Base-by-base conservation (phyloP, 805 yeast genomes). In the Maudiozyma saulgeensis region DNA sequence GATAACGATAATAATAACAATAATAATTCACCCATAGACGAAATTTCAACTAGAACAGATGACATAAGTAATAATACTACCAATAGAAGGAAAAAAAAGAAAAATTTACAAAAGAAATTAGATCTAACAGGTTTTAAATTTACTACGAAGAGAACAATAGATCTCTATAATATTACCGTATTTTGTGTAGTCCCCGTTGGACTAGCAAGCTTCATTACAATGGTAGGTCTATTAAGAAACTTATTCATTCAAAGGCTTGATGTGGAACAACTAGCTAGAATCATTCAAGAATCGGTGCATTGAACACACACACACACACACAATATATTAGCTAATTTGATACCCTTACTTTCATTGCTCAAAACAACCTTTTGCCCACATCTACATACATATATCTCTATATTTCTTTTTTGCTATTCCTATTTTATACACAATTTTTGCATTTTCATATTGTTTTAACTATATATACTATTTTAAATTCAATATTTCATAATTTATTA, bases 181-280 rank as follows among this genome's bases (percentile, higher is more conserved):
- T 91, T 87, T 69, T 97, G 98, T 2, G 99, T 91, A 40, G 96
- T 91, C n/a, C 99, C 99, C 0, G 88, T 91, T 16, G 98, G 99
- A 0, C 61, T 91, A 51, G 97, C 98, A 4, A 87, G 96, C 57
- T 91, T 93, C 60, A 68, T 90, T 23, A 89, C 98, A 2, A 87
- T 90, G 96, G 72, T 89, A 37, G 93, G 90, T 0, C 69, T 91
- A 38, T 69, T 91, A 16, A 69, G 98, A 52, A 79, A 85, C 45
- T 69, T 89, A 45, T 72, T 89, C 55, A 86, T 89, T 25, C 72
- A 88, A 46, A 75, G 96, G 50, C 64, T 87, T 47, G 95, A 84
- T 54, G 63, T 73, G 12, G 75, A 68, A 51, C 69, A 66, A 49
- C 52, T 67, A 19, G 64, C 57, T 44, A 52, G 56, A 25, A 46